Evolutionary conservation across 805 yeast genomes (phyloP).

Genomic region (Barnettozyma pratensis): DNA sequence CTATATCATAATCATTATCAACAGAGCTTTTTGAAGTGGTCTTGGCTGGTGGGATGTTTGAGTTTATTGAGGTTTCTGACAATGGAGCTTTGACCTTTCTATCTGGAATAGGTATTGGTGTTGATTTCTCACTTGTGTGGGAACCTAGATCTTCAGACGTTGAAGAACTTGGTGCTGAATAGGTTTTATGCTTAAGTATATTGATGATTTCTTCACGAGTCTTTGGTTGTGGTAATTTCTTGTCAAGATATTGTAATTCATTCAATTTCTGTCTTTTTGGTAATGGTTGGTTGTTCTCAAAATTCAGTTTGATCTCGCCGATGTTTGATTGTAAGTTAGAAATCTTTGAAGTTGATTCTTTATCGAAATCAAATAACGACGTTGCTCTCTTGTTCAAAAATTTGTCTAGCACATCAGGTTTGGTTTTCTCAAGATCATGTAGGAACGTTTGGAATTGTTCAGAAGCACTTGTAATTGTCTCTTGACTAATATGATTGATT

Average conservation of each 20-base stretch:
- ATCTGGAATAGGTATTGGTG: conserved; percentile 12
- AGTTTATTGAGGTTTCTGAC: conserved; percentile 4
- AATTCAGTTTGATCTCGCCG: not conserved
- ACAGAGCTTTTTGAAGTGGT: not conserved
- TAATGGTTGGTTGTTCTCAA: conserved; percentile 10
- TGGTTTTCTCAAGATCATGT: conserved; percentile 8
- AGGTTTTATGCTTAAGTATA: not conserved
- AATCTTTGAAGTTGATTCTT: conserved; percentile 2
- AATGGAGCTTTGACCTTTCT: conserved; percentile 3
- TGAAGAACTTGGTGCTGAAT: not conserved
- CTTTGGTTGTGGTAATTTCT: conserved; percentile 9
- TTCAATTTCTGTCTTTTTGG: conserved; percentile 20
- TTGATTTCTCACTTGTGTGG: not conserved
- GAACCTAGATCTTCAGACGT: not conserved
- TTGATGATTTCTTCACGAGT: conserved; percentile 14
- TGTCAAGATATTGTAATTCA: not conserved
- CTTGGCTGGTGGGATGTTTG: conserved; percentile 2
- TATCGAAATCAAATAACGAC: conserved; percentile 5
- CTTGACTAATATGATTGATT: conserved; percentile 11
- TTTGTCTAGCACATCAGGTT: conserved; percentile 17
- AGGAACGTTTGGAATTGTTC: conserved; percentile 10
- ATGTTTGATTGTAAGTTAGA: conserved; percentile 5
- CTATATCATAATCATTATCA: not conserved
- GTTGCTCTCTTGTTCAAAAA: conserved; percentile 8
- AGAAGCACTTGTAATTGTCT: conserved; percentile 12